Conservation (phyloP, 306 rosid genomes). For the Fragaria nilgerrensis region DNA sequence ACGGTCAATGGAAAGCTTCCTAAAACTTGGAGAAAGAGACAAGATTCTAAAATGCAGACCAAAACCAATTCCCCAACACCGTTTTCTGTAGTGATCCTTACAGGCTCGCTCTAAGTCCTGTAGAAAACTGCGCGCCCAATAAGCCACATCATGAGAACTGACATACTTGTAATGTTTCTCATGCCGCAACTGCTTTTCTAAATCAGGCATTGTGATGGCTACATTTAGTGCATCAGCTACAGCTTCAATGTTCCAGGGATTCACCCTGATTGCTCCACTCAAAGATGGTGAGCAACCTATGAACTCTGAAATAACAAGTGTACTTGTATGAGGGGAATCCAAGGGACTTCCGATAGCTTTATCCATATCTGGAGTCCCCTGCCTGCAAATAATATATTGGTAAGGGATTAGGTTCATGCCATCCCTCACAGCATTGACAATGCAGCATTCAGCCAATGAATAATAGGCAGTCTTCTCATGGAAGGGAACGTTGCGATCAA, state of each 20-base stretch:
- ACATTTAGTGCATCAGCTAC: constrained; percentile 73
- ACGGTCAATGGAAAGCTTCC: constrained; percentile 65
- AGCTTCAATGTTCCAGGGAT: constrained; percentile 74
- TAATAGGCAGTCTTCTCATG: constrained; percentile 78
- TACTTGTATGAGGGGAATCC: constrained; percentile 49
- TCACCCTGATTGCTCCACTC: constrained; percentile 89
- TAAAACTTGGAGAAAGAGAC: constrained; percentile 82
- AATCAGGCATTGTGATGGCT: constrained; percentile 52
- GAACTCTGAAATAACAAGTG: constrained; percentile 82
- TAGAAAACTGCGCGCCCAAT: constrained; percentile 67
- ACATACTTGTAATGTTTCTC: constrained; percentile 77
- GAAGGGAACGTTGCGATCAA: constrained; percentile 51
- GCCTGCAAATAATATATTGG: constrained; percentile 68
- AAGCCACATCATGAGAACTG: constrained; percentile 82
- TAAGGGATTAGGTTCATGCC: constrained; percentile 88
- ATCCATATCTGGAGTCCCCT: constrained; percentile 60
- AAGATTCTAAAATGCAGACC: constrained; percentile 69
- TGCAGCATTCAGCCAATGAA: constrained; percentile 76
- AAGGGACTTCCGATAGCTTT: constrained; percentile 35
- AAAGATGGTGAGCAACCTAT: constrained; percentile 88
- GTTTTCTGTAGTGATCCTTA: constrained; percentile 61
- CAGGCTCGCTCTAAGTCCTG: constrained; percentile 74
- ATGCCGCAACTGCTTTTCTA: constrained; percentile 66
- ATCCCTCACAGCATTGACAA: constrained; percentile 78
- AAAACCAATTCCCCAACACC: constrained; percentile 78